These are phyloP conservation scores for Platanthera guangdongensis DNA, from an alignment of 106 monocot species.

Conservation along the genomic window DNA sequence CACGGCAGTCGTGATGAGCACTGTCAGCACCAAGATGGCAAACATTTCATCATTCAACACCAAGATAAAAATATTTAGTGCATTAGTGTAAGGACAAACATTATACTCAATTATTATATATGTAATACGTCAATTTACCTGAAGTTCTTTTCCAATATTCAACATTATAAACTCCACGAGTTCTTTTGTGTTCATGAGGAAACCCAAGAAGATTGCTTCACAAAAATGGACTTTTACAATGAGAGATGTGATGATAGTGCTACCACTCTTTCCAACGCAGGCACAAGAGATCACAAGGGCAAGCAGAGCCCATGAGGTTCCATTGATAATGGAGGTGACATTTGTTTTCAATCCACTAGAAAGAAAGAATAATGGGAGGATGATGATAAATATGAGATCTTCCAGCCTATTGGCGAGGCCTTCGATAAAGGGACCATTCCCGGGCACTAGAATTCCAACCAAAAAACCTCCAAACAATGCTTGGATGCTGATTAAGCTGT, in stretches of 20 bases:
- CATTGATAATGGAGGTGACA: constrained; percentile 18
- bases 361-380: constrained; percentile 34
- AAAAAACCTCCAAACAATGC: constrained; percentile 39
- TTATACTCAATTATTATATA: neutral
- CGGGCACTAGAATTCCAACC: constrained; percentile 30
- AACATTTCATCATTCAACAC: constrained; percentile 27
- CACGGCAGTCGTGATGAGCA: constrained; percentile 21
- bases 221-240: constrained; percentile 16
- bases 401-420: constrained; percentile 26
- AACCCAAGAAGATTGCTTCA: constrained; percentile 20
- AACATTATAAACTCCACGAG: constrained; percentile 35
- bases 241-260: constrained; percentile 19
- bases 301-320: constrained; percentile 18
- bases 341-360: constrained; percentile 32
- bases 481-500: constrained; percentile 22
- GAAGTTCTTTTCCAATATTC: constrained; percentile 25
- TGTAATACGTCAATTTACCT: constrained; percentile 9
- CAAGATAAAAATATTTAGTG: constrained; percentile 1
- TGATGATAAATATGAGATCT: constrained; percentile 21
- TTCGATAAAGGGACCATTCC: constrained; percentile 21
- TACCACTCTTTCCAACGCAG: constrained; percentile 15
- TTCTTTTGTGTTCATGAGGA: constrained; percentile 42
- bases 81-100: neutral
- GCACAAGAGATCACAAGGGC: constrained; percentile 20
- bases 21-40: constrained; percentile 28